Evolutionary conservation across 768 basidiomycete species (phyloP).

Genomic region (Russula sp.): DNA sequence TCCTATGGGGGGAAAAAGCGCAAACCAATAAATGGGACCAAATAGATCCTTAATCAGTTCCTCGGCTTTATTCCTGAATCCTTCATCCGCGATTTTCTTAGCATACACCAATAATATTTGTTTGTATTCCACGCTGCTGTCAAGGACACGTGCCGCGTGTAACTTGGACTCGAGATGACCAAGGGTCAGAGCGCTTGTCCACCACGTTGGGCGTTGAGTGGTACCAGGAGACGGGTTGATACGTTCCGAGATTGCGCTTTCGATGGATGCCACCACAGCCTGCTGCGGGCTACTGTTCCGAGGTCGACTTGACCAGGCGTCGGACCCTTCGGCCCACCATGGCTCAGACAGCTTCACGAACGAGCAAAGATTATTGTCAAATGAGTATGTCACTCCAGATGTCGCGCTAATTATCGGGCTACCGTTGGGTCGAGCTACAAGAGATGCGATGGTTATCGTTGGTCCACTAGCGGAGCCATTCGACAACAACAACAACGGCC

Average conservation of each 20-base stretch:
- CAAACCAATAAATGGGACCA: constrained; percentile 88
- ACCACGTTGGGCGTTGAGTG: constrained; percentile 64
- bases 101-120: constrained; percentile 73
- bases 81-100: constrained; percentile 85
- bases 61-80: constrained; percentile 82
- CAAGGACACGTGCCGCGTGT: constrained; percentile 68
- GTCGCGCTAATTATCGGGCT: constrained; percentile 73
- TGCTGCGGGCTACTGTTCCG: constrained; percentile 53
- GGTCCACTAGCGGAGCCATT: constrained; percentile 36
- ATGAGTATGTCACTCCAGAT: constrained; percentile 75
- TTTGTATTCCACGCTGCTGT: constrained; percentile 84
- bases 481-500: constrained; percentile 54
- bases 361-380: constrained; percentile 59
- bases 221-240: constrained; percentile 27
- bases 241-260: constrained; percentile 35
- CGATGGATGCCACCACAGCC: constrained; percentile 30
- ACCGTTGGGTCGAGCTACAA: constrained; percentile 74
- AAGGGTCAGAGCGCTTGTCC: constrained; percentile 77
- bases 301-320: constrained; percentile 76
- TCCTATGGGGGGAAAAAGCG: constrained; percentile 25
- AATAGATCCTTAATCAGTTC: constrained; percentile 88
- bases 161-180: constrained; percentile 86
- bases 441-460: constrained; percentile 54
- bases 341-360: constrained; percentile 77
- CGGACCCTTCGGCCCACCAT: constrained; percentile 85